A percentile compares a stretch with the other conserved stretches of the same genome.
Conservation (phyloP, 768 basidiomycete genomes). For the Boletus patriciae region DNA sequence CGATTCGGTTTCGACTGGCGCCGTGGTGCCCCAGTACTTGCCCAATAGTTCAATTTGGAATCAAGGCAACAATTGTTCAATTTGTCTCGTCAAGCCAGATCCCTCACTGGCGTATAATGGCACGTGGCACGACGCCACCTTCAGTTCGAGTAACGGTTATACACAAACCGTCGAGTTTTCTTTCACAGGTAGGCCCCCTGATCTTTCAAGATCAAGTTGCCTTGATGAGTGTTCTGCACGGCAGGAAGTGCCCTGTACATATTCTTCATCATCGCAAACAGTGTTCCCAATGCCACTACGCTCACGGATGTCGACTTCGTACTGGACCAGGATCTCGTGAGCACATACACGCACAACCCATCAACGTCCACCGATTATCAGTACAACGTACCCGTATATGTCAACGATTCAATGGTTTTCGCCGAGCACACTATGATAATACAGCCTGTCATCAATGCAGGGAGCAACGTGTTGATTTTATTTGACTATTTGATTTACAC, state of each 20-base stretch:
- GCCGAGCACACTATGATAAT: slow-evolving; percentile 12
- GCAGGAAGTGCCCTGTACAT: slow-evolving; percentile 19
- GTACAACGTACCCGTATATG: slow-evolving; percentile 18
- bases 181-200: slow-evolving; percentile 8
- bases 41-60: slow-evolving; percentile 9
- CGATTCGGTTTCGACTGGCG: slow-evolving; percentile 12
- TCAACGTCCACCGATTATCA: neutral
- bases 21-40: slow-evolving; percentile 6
- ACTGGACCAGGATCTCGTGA: neutral
- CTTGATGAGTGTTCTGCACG: neutral
- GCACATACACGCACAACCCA: slow-evolving; percentile 3
- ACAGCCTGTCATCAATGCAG: neutral
- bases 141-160: neutral
- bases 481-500: slow-evolving; percentile 19
- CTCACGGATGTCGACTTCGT: slow-evolving; percentile 6
- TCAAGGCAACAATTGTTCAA: slow-evolving; percentile 4
- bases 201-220: neutral
- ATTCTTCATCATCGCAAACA: slow-evolving; percentile 21
- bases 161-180: slow-evolving; percentile 3
- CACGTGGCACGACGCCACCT: slow-evolving; percentile 22
- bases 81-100: neutral
- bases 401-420: slow-evolving; percentile 1
- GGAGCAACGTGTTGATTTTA: slow-evolving; percentile 8
- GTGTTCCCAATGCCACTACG: neutral
- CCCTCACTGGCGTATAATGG: slow-evolving; percentile 3